phyloP scores from a whole-genome alignment of 176 grass and related monocot genomes.

The Rhynchospora pubera region DNA sequence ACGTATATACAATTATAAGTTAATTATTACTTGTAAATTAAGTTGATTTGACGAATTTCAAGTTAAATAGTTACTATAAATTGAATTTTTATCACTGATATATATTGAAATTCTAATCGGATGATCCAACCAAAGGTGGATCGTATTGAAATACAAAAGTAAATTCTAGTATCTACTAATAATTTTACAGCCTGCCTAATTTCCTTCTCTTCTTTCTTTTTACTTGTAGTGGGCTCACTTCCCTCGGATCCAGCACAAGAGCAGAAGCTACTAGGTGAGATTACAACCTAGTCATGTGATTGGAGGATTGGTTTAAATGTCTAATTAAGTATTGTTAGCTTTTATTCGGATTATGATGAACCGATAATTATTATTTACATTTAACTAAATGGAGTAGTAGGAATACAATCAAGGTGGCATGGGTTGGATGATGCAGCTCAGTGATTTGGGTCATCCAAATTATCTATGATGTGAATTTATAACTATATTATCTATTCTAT shows the following conservation, averaged over 20 bases:
- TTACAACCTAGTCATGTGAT: not conserved
- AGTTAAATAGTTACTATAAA: not conserved
- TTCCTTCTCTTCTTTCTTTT: not conserved
- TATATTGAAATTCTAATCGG: not conserved
- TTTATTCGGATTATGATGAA: too few relatives aligned
- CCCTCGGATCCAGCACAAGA: slow-evolving; percentile 18
- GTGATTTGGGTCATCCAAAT: too few relatives aligned
- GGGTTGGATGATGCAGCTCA: too few relatives aligned
- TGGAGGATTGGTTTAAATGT: too few relatives aligned
- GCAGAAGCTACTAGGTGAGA: not conserved
- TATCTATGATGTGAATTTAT: too few relatives aligned
- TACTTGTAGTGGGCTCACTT: slow-evolving; percentile 17
- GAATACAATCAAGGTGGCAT: too few relatives aligned
- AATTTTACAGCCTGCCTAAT: too few relatives aligned
- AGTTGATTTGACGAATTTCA: not conserved
- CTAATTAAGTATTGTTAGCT: too few relatives aligned
- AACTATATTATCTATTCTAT: too few relatives aligned
- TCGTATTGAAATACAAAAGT: not conserved
- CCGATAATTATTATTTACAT: too few relatives aligned
- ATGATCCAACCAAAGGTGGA: not conserved
- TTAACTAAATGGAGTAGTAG: too few relatives aligned
- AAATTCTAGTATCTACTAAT: not conserved
- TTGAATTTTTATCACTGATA: not conserved
- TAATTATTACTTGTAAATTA: not conserved
- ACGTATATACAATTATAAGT: slow-evolving; percentile 26